These are phyloP conservation scores for Pestalotiopsis sp. DNA, from an alignment of 2,329 filamentous ascomycete genomes.

Conservation along the genomic window DNA sequence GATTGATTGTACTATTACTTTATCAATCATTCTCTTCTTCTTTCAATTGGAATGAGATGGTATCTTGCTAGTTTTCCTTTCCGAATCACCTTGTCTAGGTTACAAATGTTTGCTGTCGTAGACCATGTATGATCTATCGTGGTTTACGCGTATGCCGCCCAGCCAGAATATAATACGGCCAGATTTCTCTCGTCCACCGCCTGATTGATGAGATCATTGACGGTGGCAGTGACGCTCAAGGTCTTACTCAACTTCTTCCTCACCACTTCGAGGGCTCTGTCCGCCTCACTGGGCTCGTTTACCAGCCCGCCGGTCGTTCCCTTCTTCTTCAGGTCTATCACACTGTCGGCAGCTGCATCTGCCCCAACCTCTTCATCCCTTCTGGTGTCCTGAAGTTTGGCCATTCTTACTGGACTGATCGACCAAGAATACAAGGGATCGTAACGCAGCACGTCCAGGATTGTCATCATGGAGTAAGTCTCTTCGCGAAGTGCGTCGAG, in stretches of 20 bases:
- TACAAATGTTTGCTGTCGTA: neutral
- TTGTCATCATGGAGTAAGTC: slow-evolving; percentile 96
- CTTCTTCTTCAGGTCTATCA: slow-evolving; percentile 43
- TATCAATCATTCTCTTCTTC: too few species aligned
- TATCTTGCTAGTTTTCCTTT: neutral
- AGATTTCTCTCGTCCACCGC: slow-evolving; percentile 92
- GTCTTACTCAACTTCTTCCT: slow-evolving; percentile 95
- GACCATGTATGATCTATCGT: neutral
- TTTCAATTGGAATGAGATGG: too few species aligned
- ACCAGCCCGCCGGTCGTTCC: slow-evolving; percentile 35
- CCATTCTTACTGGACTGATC: slow-evolving; percentile 70
- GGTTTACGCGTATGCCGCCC: slow-evolving; percentile 2
- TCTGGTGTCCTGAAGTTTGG: slow-evolving; percentile 66
- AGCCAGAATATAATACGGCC: slow-evolving; percentile 81
- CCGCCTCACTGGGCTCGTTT: slow-evolving; percentile 74
- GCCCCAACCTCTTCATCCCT: slow-evolving; percentile 42
- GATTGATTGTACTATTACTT: too few species aligned
- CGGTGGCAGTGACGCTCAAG: slow-evolving; percentile 89
- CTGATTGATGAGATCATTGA: slow-evolving; percentile 96
- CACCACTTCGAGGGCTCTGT: slow-evolving; percentile 88
- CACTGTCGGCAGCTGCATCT: slow-evolving; percentile 39
- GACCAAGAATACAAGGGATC: slow-evolving; percentile 97
- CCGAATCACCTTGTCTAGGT: too few species aligned
- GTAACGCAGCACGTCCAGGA: slow-evolving; percentile 96
- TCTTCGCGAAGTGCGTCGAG: slow-evolving; percentile 94